Base-by-base conservation (phyloP, 176 grass and related monocot genomes). In the Lolium perenne region DNA sequence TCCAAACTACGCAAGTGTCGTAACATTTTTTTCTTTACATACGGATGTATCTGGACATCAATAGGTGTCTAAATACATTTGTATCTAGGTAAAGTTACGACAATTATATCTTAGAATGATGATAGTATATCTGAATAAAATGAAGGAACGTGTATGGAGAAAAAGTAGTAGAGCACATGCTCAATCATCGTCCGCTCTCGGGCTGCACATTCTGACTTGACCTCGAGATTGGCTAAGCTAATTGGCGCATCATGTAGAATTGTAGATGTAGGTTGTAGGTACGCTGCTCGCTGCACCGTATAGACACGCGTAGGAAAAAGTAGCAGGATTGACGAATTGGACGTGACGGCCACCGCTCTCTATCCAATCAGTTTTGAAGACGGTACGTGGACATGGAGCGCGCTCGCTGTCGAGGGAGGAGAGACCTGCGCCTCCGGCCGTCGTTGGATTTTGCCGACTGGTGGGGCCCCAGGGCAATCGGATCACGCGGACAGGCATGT, bases 281-380 rank as follows among this genome's bases (percentile, higher is more conserved):
- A 61, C 60, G 60, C 21, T 22, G 21, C 21, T 25, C 62, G 3
- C 18, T 59, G 7, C 65, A 20, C 18, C 55, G 1, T n/a, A 7
- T 38, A 72, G 6, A 40, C 4, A 46, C 41, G 41, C 41, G 41
- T 12, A 13, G 9, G 9, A 70, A 41, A 9, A 41, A 29, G 26
- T 29, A 29, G 26, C 26, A 29, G 26, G 26, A 29, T 29, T 29
- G 26, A 29, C 26, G 26, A 29, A 29, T 29, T n/a, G n/a, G n/a
- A 68, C 79, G 51, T 66, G 79, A 81, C 43, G 45, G 43, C 61
- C 79, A 81, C 16, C 79, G 53, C 46, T 35, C 49, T 32, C 6
- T 2, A 35, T 53, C 79, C 61, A n/a, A 17, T 29, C 72, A 25
- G 62, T 22, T 10, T 29, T 29, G 26, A 29, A 25, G 1, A 23